phyloP scores from a whole-genome alignment of 495 filamentous ascomycete genomes.

The Cercophora samala region DNA sequence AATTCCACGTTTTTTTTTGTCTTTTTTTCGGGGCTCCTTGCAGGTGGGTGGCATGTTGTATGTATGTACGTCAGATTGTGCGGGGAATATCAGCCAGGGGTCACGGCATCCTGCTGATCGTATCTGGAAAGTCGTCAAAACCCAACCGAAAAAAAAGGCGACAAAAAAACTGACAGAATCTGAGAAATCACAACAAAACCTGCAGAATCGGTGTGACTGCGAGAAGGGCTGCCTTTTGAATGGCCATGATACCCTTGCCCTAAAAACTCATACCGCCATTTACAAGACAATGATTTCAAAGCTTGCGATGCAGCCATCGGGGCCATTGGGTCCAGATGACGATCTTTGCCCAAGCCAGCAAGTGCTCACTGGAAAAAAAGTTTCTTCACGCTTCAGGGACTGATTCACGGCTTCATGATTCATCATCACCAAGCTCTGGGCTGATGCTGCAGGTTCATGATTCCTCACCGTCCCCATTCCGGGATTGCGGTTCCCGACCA shows the following conservation, averaged over 20 bases:
- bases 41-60: conserved; percentile 1
- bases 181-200: neutral
- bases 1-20: neutral
- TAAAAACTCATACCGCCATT: neutral
- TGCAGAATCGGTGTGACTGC: neutral
- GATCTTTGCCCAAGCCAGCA: conserved; percentile 5
- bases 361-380: neutral
- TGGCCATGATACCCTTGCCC: conserved; percentile 2
- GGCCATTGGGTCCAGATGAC: neutral
- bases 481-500: conserved; percentile 4
- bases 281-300: neutral
- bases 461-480: neutral
- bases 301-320: neutral
- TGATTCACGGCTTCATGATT: neutral
- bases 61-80: conserved; percentile 13
- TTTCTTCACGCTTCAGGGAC: neutral
- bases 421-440: neutral
- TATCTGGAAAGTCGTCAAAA: neutral
- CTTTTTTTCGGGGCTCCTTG: neutral
- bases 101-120: neutral
- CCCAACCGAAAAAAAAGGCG: neutral
- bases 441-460: neutral
- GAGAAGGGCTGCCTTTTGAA: neutral
- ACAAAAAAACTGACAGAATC: neutral
- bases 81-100: neutral